These are phyloP conservation scores for Ustilago tritici DNA, from an alignment of 1,284 basidiomycete genomes.

Conservation along the genomic window DNA sequence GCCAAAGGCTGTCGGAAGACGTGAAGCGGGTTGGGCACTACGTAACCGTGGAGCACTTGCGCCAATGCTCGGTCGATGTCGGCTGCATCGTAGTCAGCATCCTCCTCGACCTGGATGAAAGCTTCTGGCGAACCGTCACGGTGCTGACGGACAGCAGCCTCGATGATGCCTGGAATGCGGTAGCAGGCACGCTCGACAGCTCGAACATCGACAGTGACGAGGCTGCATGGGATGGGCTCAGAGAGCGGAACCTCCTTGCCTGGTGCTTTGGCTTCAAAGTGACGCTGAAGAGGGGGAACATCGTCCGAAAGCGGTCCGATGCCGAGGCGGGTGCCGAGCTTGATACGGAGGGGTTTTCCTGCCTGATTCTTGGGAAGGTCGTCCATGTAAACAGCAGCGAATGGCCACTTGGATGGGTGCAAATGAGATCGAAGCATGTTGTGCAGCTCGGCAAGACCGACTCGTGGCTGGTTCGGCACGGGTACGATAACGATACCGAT, in stretches of 20 bases:
- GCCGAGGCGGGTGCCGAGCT: slow-evolving; percentile 67
- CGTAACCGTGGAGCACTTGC: slow-evolving; percentile 69
- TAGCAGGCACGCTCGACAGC: slow-evolving; percentile 69
- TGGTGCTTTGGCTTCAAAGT: slow-evolving; percentile 69
- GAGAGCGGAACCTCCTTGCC: slow-evolving; percentile 67
- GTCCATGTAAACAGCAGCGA: slow-evolving; percentile 69
- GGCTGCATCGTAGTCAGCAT: slow-evolving; percentile 68
- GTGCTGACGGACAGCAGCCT: slow-evolving; percentile 67
- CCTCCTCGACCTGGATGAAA: slow-evolving; percentile 69
- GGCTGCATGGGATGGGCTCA: slow-evolving; percentile 67
- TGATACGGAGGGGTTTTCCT: slow-evolving; percentile 69
- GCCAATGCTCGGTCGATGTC: slow-evolving; percentile 69
- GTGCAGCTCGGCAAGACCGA: slow-evolving; percentile 68
- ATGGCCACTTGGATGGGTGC: slow-evolving; percentile 69
- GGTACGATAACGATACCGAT: slow-evolving; percentile 69
- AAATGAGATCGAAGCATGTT: slow-evolving; percentile 68
- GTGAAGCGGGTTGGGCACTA: slow-evolving; percentile 69
- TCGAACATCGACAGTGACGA: slow-evolving; percentile 66
- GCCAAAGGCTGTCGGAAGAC: slow-evolving; percentile 69
- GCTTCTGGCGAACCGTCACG: slow-evolving; percentile 68
- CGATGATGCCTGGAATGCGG: slow-evolving; percentile 68
- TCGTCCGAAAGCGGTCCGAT: slow-evolving; percentile 69
- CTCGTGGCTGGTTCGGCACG: slow-evolving; percentile 67
- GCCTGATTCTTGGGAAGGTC: slow-evolving; percentile 69
- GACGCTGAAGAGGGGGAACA: slow-evolving; percentile 66